Base-by-base conservation (phyloP, 2,329 filamentous ascomycete genomes). In the Ophiocordyceps camponoti-leonardi region DNA sequence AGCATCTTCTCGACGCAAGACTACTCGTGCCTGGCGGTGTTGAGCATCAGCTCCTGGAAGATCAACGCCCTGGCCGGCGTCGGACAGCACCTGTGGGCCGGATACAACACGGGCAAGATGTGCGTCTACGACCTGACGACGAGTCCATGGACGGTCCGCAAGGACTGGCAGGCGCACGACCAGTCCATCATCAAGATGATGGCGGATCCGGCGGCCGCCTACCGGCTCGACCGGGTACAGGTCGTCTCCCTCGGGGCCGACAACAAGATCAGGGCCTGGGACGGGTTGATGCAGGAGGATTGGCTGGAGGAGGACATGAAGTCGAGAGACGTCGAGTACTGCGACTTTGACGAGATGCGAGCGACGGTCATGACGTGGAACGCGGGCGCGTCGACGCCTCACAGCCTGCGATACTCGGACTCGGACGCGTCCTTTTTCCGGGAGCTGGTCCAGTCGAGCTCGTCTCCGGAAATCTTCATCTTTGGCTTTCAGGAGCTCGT, bases 401-500 rank as follows among this genome's bases (percentile, higher is more conserved):
- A 79, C 48, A 84, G 81, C 55, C 67, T 96, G 31, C 75, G 83
- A 46, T 77, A 84, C 50, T 77, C 77, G 1, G 72, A 77, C 28
- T 67, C 75, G 45, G 86, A 94, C 55, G 75, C 76, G 12, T 71
- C 72, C 41, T 96, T 96, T 60, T 83, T 96, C 56, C 78, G 79
- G 51, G 78, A 90, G 47, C 72, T 94, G 16, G 69, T 98, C 23
- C 75, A 81, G 51, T 76, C 75, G n/a, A 80, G 83, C 49, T 75
- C 81, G 37, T 79, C 83, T 8, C 86, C 92, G 0, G 92, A 96
- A 53, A 87, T 98, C 44, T 66, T 96, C 2, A 77, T 96, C 1
- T 98, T 98, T 67, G 90, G 88, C 1, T 98, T 98, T 61, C 92
- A 98, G 61, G 92, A 98, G 62, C 72, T 98, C n/a, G 92, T 98